phyloP scores from a whole-genome alignment of 192 early-diverging fungal species.

The Bifiguratus adelaidae region DNA sequence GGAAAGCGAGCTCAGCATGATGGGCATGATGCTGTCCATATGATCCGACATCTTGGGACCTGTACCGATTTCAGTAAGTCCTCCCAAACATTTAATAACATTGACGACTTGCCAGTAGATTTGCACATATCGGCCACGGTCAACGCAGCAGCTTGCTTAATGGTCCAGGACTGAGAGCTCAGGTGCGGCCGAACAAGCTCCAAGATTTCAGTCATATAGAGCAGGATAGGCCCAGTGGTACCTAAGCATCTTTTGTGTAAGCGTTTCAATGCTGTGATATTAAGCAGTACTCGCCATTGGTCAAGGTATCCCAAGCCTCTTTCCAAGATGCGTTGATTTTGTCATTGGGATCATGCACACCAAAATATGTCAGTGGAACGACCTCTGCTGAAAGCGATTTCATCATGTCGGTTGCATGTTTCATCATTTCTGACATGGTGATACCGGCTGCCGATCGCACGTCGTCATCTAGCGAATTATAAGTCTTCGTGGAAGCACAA shows the following conservation, averaged over 20 bases:
- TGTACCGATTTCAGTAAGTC: not conserved
- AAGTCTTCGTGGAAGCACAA: not conserved
- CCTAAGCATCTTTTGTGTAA: too few species aligned
- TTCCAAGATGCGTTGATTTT: constrained; percentile 51
- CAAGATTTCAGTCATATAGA: constrained; percentile 58
- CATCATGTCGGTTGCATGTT: constrained; percentile 49
- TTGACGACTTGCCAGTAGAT: constrained; percentile 15
- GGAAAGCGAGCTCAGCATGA: constrained; percentile 47
- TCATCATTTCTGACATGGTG: constrained; percentile 51
- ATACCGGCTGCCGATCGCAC: constrained; percentile 56
- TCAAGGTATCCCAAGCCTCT: constrained; percentile 67
- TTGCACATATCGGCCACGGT: constrained; percentile 53
- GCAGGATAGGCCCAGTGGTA: constrained; percentile 40
- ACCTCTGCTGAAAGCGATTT: constrained; percentile 40
- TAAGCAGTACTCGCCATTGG: constrained; percentile 31
- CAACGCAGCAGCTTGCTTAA: constrained; percentile 63
- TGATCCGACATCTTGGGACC: not conserved
- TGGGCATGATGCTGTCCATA: constrained; percentile 37
- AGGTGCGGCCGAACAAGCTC: constrained; percentile 37
- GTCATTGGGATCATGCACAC: constrained; percentile 48
- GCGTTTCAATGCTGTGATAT: not conserved
- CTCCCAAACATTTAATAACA: not conserved
- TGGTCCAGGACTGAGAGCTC: constrained; percentile 58
- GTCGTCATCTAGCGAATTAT: constrained; percentile 48
- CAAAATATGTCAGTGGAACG: constrained; percentile 62